phyloP scores from a whole-genome alignment of 768 basidiomycete species.

The Pulveroboletus sp. region DNA sequence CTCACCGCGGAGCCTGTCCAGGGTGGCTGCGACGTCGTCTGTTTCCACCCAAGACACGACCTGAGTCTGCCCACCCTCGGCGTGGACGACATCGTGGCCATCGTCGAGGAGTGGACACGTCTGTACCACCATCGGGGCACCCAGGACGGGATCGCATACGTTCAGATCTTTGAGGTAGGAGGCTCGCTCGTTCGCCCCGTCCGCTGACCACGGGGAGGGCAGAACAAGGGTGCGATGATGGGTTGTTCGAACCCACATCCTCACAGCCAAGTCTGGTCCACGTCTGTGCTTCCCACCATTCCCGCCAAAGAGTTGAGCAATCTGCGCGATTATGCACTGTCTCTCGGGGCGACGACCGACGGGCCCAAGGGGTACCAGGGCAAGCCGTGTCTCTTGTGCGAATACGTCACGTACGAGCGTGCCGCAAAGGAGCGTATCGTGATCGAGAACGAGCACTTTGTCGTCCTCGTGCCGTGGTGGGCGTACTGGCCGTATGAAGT shows the following conservation, averaged over 20 bases:
- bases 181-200: neutral
- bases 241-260: conserved; percentile 94
- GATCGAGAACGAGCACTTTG: conserved; percentile 68
- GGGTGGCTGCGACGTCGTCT: conserved; percentile 84
- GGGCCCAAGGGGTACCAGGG: conserved; percentile 56
- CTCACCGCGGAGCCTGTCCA: conserved; percentile 63
- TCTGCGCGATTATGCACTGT: conserved; percentile 46
- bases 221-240: conserved; percentile 95
- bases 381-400: conserved; percentile 70
- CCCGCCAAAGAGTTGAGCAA: conserved; percentile 64
- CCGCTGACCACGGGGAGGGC: conserved; percentile 7
- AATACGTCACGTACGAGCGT: conserved; percentile 70
- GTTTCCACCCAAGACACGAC: conserved; percentile 85
- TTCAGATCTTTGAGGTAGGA: conserved; percentile 82
- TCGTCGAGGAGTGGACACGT: conserved; percentile 71
- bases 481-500: conserved; percentile 92
- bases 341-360: conserved; percentile 29
- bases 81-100: conserved; percentile 50
- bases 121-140: conserved; percentile 58
- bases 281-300: conserved; percentile 65
- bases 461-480: conserved; percentile 92
- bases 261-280: conserved; percentile 87
- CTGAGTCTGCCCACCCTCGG: conserved; percentile 71
- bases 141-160: conserved; percentile 68
- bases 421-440: conserved; percentile 59